Base-by-base conservation (phyloP, 2,329 filamentous ascomycete genomes). In the Leptographium radiaticola region DNA sequence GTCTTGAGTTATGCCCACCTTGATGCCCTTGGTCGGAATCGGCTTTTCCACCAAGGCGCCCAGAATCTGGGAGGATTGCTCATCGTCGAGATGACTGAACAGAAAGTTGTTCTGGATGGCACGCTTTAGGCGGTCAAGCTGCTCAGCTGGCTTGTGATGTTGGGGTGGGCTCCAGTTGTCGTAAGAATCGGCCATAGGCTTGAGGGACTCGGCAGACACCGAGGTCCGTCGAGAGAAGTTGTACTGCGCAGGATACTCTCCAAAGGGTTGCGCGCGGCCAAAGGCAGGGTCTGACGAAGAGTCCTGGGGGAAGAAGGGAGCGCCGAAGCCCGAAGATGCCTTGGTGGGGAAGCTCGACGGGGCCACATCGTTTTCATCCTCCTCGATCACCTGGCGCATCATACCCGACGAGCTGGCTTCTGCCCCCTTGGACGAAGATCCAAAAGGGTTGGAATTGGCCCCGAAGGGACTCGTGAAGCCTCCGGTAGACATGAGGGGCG, bases 191-290 rank as follows among this genome's bases (percentile, higher is more conserved):
- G 86, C 83, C 49, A 84, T 87, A 18, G 93, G 93, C 68, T 95
- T 95, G 64, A 97, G 77, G 2, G 91, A 96, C 71, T 98, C 93
- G 51, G 93, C 93, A 43, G 93, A 97, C 52, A 98, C 93, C 4
- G 93, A 97, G 42, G 90, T 96, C 63, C 93, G 87, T 59, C 93
- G 86, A 62, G 82, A 87, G 70, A 95, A 84, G 68, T 95, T 95
- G 72, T 96, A 97, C 68, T 97, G 90, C 62, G 81, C 86, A 54
- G 93, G 93, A 65, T 95, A 88, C 62, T 81, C 83, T 60, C 87
- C 83, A 42, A 77, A 71, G 56, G 76, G 75, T 25, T 74, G 66
- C 61, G 68, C 68, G 66, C 75, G 65, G 33, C 78, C 77, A 61
- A 82, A 81, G n/a, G 73, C 72, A 7, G 51, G 45, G 8, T 31